Base-by-base conservation (phyloP, 768 basidiomycete genomes). In the Trametes cinnabarina region DNA sequence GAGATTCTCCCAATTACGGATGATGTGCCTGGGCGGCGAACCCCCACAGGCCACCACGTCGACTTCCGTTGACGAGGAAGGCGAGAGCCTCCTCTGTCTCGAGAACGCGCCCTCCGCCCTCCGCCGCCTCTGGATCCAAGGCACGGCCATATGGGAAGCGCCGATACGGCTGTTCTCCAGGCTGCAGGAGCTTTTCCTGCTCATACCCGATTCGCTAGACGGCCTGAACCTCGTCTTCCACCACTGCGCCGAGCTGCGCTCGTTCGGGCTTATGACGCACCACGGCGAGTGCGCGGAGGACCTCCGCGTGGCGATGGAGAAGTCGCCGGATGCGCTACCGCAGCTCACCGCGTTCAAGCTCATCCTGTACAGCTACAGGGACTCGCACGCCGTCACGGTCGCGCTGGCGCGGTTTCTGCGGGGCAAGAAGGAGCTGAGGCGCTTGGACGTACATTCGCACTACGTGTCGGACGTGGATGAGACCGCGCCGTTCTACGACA, bases 341-440 rank as follows among this genome's bases (percentile, higher is more conserved):
- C 14, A 32, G 6, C 32, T 63, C 20, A 25, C 34, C 11, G 52
- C 58, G 1, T 47, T 63, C 34, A 63, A 63, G 51, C 41, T 60
- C 5, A 14, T 50, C 20, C 11, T 41, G 30, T 32, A 32, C 44
- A 19, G 25, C 30, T 37, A 26, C 8, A 17, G 10, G 7, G 37
- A 39, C 11, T 39, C n/a, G 19, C 23, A 1, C 25, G 22, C 51
- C 46, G 34, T n/a, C 19, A 22, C 46, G 23, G 1, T 15, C 32
- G 11, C n/a, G 11, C 22, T 59, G 11, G 12, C 11, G 11, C n/a
- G 28, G n/a, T 63, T 63, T 30, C 32, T 63, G 19, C 52, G 39
- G 20, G 10, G 32, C 28, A 58, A 55, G 42, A 42, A 35, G 34
- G 15, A 20, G 8, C 10, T 63, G 28, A 53, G 55, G 7, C 55